Conservation (phyloP, 2,329 filamentous ascomycete species). For the Periconia digitata region DNA sequence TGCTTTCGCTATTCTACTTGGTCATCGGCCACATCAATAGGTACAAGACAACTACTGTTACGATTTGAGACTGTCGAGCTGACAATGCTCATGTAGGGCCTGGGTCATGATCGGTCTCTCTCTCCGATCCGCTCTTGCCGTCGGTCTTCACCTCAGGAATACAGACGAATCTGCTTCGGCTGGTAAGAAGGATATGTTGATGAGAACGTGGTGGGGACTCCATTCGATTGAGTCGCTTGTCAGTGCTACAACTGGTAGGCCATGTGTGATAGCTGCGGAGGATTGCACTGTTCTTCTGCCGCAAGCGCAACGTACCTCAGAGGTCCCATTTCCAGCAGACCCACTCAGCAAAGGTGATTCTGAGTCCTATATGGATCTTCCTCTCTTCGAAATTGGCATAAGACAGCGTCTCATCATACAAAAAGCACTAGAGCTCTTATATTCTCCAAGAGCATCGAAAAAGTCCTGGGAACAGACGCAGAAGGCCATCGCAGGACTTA, state of each 20-base stretch:
- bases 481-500: slow-evolving; percentile 24
- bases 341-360: not conserved
- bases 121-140: slow-evolving; percentile 38
- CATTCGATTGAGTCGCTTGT: slow-evolving; percentile 37
- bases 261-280: slow-evolving; percentile 29
- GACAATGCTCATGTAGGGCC: slow-evolving; percentile 14
- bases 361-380: slow-evolving; percentile 5
- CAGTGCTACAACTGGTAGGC: slow-evolving; percentile 37
- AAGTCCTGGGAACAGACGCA: slow-evolving; percentile 38
- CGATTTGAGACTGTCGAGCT: not conserved
- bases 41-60: slow-evolving; percentile 25
- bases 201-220: slow-evolving; percentile 44
- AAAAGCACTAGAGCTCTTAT: slow-evolving; percentile 23
- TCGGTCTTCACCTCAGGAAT: slow-evolving; percentile 45
- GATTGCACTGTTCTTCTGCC: slow-evolving; percentile 32
- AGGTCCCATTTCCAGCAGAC: slow-evolving; percentile 14
- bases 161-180: slow-evolving; percentile 24
- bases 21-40: slow-evolving; percentile 34
- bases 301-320: not conserved
- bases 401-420: slow-evolving; percentile 26
- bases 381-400: slow-evolving; percentile 13
- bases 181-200: slow-evolving; percentile 34
- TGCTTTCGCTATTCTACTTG: slow-evolving; percentile 30
- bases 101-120: slow-evolving; percentile 44
- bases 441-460: slow-evolving; percentile 31